phyloP scores from a whole-genome alignment of 208 protist genomes.

The Eutreptiella sp. region DNA sequence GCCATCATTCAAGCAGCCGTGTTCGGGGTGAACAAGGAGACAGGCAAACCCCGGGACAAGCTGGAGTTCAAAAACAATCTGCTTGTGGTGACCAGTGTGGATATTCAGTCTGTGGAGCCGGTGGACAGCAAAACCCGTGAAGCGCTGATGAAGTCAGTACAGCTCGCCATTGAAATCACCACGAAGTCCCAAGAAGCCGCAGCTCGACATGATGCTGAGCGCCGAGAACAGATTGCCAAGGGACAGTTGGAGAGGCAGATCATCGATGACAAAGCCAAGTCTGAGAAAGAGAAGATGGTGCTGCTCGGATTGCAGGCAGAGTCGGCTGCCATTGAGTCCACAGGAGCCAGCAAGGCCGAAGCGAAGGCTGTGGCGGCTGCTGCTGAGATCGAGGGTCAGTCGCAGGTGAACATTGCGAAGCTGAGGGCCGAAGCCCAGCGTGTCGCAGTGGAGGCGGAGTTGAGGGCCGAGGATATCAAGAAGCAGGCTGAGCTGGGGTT shows the following conservation, averaged over 20 bases:
- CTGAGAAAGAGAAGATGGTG: conserved; percentile 52
- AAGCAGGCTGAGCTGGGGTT: conserved; percentile 61
- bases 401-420: conserved; percentile 44
- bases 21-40: conserved; percentile 54
- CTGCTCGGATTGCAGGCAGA: conserved; percentile 57
- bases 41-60: conserved; percentile 42
- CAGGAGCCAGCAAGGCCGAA: conserved; percentile 56
- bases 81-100: conserved; percentile 88
- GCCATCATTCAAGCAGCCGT: conserved; percentile 80
- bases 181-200: conserved; percentile 75
- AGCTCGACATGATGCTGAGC: conserved; percentile 62
- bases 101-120: conserved; percentile 87
- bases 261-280: conserved; percentile 50
- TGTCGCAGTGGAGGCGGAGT: conserved; percentile 46
- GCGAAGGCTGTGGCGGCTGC: conserved; percentile 62
- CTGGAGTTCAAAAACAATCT: conserved; percentile 78
- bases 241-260: conserved; percentile 61
- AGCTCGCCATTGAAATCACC: conserved; percentile 83
- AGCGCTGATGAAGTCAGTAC: conserved; percentile 71
- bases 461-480: conserved; percentile 46
- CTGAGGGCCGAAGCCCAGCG: conserved; percentile 50
- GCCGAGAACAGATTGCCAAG: conserved; percentile 60
- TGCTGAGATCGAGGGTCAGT: conserved; percentile 33
- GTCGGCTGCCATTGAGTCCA: conserved; percentile 61
- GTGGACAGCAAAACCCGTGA: conserved; percentile 82